phyloP scores from a whole-genome alignment of 441 rosid genomes.

The Viola pubescens region DNA sequence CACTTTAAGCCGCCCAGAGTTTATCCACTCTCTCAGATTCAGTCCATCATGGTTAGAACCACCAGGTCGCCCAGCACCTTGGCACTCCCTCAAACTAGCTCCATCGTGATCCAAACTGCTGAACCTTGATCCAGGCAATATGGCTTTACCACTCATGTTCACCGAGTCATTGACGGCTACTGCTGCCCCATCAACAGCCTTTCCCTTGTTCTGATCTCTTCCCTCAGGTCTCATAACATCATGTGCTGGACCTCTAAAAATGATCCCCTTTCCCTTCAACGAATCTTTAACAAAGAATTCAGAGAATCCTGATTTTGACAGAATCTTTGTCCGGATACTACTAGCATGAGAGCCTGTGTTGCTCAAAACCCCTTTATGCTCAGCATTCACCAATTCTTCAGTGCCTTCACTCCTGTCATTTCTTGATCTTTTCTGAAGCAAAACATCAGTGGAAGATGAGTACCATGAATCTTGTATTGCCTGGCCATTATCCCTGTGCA shows the following conservation, averaged over 20 bases:
- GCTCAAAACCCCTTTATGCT: slow-evolving; percentile 28
- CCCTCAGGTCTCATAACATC: slow-evolving; percentile 24
- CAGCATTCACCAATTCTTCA: slow-evolving; percentile 31
- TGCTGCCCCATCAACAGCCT: slow-evolving; percentile 27
- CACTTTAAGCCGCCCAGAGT: slow-evolving; percentile 37
- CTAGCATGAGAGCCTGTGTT: slow-evolving; percentile 30
- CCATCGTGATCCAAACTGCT: slow-evolving; percentile 36
- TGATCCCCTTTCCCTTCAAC: slow-evolving; percentile 73
- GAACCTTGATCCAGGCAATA: slow-evolving; percentile 28
- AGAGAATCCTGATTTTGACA: slow-evolving; percentile 77
- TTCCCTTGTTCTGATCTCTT: slow-evolving; percentile 30
- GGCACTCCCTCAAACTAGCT: slow-evolving; percentile 65
- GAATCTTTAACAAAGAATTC: slow-evolving; percentile 67
- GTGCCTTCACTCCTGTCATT: slow-evolving; percentile 27
- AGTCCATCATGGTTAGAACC: slow-evolving; percentile 46
- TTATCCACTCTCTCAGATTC: slow-evolving; percentile 72
- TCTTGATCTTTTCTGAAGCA: slow-evolving; percentile 26
- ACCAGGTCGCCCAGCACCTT: slow-evolving; percentile 28
- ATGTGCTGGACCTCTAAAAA: slow-evolving; percentile 45
- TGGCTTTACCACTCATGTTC: slow-evolving; percentile 23
- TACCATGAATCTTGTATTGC: slow-evolving; percentile 25
- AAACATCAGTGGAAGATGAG: slow-evolving; percentile 31
- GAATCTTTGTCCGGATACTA: slow-evolving; percentile 64
- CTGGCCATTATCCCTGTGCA: slow-evolving; percentile 22
- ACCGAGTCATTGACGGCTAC: slow-evolving; percentile 29